These are phyloP conservation scores for Mycena filopes DNA, from an alignment of 768 basidiomycete genomes.

Conservation along the genomic window DNA sequence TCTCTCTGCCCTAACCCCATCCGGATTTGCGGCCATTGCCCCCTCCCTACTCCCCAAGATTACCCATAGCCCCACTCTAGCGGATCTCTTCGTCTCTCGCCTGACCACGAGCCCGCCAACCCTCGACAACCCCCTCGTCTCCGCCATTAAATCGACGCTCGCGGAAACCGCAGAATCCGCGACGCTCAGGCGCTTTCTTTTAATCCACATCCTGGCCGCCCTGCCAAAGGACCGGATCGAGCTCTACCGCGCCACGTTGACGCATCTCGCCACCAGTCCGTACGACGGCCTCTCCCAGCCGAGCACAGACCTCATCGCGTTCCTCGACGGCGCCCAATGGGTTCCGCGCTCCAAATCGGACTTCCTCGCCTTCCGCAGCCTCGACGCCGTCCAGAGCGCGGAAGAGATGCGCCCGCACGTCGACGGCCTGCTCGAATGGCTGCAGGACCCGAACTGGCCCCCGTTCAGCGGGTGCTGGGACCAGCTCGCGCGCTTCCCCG, in stretches of 20 bases:
- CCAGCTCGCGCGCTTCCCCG: constrained; percentile 20
- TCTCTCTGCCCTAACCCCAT: no score
- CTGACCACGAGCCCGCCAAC: background rate
- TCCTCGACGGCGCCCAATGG: constrained; percentile 14
- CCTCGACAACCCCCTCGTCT: constrained; percentile 2
- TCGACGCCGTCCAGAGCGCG: constrained; percentile 10
- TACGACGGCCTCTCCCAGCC: background rate
- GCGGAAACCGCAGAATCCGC: background rate
- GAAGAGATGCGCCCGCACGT: constrained; percentile 19
- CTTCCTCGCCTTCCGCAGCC: constrained; percentile 9
- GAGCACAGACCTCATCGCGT: background rate
- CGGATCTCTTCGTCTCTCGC: background rate
- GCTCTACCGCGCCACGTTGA: background rate
- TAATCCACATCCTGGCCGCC: background rate
- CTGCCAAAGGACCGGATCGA: background rate
- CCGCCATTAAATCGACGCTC: background rate
- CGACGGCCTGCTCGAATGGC: constrained; percentile 15
- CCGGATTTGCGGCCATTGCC: background rate
- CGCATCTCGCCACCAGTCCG: background rate
- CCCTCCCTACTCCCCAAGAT: background rate
- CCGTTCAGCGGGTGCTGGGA: background rate
- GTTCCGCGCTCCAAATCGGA: constrained; percentile 5
- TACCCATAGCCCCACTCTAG: background rate
- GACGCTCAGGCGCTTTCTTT: background rate
- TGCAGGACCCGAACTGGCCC: constrained; percentile 21